These are phyloP conservation scores for Fraxinus xanthoxyloides DNA, from an alignment of 305 asterid genomes.

Conservation along the genomic window DNA sequence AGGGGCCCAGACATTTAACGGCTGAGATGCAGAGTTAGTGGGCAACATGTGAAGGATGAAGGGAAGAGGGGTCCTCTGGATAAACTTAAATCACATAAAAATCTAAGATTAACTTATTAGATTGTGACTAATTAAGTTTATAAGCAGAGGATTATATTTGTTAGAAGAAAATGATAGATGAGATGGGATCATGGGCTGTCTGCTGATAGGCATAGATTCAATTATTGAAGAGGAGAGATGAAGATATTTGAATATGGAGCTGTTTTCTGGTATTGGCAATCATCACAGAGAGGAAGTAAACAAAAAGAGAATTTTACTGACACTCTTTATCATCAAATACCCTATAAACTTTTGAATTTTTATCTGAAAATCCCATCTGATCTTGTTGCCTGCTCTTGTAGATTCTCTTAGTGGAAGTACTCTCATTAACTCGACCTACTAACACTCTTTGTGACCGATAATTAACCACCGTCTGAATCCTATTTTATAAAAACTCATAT, in stretches of 20 bases:
- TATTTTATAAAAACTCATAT: no score
- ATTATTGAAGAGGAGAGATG: slow-evolving; percentile 20
- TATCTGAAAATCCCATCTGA: slow-evolving; percentile 20
- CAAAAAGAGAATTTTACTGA: slow-evolving; percentile 26
- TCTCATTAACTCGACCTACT: background rate
- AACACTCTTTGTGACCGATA: background rate
- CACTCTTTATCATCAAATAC: slow-evolving; percentile 21
- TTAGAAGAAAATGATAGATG: slow-evolving; percentile 7
- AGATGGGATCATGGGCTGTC: slow-evolving; percentile 29
- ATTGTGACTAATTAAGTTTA: background rate
- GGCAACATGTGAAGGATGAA: slow-evolving; percentile 70
- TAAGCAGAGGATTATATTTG: background rate
- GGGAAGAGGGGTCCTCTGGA: slow-evolving; percentile 47
- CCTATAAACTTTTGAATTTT: background rate
- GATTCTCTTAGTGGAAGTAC: slow-evolving; percentile 22
- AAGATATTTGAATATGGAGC: background rate
- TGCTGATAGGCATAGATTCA: slow-evolving; percentile 16
- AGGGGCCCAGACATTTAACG: slow-evolving; percentile 53
- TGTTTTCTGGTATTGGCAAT: slow-evolving; percentile 6
- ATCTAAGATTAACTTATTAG: background rate
- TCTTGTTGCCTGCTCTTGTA: slow-evolving; percentile 1
- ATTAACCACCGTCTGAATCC: background rate
- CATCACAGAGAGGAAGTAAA: slow-evolving; percentile 19
- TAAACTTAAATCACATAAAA: background rate
- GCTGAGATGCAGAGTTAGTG: slow-evolving; percentile 57